Percentiles rank a stretch among this genome's conserved stretches.
Conservation (phyloP, 2,329 filamentous ascomycete species). For the Setomelanomma holmii region DNA sequence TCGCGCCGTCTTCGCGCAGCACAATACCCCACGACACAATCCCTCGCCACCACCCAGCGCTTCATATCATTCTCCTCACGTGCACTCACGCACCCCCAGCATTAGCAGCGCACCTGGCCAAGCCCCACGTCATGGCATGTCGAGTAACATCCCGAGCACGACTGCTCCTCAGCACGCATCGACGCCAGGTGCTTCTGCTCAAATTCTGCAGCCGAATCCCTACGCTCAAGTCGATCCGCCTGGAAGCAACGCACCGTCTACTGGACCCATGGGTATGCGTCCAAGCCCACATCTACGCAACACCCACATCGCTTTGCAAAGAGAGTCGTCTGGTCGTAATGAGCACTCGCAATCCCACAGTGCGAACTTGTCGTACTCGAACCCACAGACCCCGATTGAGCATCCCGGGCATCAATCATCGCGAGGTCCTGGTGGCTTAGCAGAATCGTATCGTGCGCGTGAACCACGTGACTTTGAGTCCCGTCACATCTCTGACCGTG, state of each 20-base stretch:
- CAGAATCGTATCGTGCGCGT: constrained; percentile 37
- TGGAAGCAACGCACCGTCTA: constrained; percentile 31
- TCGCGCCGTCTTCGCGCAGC: constrained; percentile 42
- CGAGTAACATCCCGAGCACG: constrained; percentile 25
- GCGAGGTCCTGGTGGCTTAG: constrained; percentile 29
- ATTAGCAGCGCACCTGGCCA: constrained; percentile 37
- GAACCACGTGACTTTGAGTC: constrained; percentile 41
- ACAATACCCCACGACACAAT: constrained; percentile 40
- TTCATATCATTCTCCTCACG: constrained; percentile 42
- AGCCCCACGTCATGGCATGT: constrained; percentile 32
- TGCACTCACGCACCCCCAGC: constrained; percentile 45
- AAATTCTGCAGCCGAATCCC: constrained; percentile 45
- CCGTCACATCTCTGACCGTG: constrained; percentile 38
- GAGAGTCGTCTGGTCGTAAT: constrained; percentile 38
- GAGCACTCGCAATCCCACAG: constrained; percentile 44
- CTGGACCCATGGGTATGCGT: constrained; percentile 45
- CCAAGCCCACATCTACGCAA: constrained; percentile 45
- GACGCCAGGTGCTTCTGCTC: constrained; percentile 26
- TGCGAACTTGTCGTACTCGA: constrained; percentile 38
- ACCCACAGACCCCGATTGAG: constrained; percentile 42
- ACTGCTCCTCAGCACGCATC: constrained; percentile 28
- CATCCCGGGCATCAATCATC: constrained; percentile 33
- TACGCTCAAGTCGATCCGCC: constrained; percentile 48
- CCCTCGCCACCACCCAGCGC: constrained; percentile 43
- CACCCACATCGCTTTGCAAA: constrained; percentile 35